Evolutionary conservation across 2,329 filamentous ascomycete species (phyloP).

Genomic region (Aspergillus felis): DNA sequence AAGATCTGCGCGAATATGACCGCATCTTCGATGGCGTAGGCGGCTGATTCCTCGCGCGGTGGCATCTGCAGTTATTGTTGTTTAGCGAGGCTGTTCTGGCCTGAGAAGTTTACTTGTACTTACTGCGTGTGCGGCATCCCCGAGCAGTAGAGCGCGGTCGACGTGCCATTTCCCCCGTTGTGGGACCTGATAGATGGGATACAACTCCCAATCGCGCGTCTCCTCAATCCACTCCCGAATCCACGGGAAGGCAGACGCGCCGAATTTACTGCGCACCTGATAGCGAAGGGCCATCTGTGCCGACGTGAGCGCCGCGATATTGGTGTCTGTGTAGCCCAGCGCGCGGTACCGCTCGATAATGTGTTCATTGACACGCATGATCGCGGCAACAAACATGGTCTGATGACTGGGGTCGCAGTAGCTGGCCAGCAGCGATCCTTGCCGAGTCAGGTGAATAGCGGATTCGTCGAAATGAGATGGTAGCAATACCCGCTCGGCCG

Average conservation of each 20-base stretch:
- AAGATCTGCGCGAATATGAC: conserved; percentile 36
- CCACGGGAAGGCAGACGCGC: conserved; percentile 26
- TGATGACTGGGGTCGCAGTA: conserved; percentile 29
- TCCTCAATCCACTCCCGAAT: conserved; percentile 29
- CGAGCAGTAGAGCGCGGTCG: conserved; percentile 35
- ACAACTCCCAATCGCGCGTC: conserved; percentile 34
- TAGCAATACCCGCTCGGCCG: conserved; percentile 15
- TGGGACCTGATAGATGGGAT: conserved; percentile 37
- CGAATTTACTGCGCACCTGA: conserved; percentile 32
- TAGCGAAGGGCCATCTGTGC: conserved; percentile 30
- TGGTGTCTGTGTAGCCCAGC: conserved; percentile 16
- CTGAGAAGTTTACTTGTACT: conserved; percentile 7
- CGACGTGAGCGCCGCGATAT: conserved; percentile 23
- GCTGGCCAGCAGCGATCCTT: conserved; percentile 34
- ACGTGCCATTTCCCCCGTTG: conserved; percentile 34
- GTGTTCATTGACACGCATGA: conserved; percentile 31
- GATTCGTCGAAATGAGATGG: conserved; percentile 22
- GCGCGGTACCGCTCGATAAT: conserved; percentile 18
- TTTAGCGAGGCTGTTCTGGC: conserved; percentile 1
- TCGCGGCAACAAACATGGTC: conserved; percentile 34
- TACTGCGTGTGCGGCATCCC: conserved; percentile 44
- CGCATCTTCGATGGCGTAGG: conserved; percentile 39
- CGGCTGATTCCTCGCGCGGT: conserved; percentile 40
- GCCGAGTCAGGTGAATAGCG: conserved; percentile 31
- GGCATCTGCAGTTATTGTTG: conserved; percentile 32